A percentile compares a stretch with the other conserved stretches of the same genome.
Conservation (phyloP, 345 rosid genomes). For the Dipteronia dyeriana region DNA sequence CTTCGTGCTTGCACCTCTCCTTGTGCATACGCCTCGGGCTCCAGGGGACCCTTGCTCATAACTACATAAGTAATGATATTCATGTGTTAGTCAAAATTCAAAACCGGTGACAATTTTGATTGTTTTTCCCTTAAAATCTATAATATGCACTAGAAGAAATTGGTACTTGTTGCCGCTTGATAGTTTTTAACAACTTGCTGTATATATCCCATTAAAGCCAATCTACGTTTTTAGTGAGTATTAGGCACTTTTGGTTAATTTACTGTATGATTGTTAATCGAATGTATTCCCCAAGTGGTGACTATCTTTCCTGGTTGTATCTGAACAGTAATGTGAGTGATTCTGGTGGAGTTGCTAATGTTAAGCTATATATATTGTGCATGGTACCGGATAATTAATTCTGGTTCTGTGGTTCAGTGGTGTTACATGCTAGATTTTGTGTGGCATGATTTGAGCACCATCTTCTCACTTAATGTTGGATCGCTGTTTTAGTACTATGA, state of each 20-base stretch:
- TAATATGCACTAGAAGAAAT: neutral
- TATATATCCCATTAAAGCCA: neutral
- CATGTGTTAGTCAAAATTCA: neutral
- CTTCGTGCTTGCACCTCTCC: too few species aligned
- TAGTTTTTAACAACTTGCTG: neutral
- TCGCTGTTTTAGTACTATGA: neutral
- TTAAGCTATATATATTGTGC: neutral
- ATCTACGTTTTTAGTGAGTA: neutral
- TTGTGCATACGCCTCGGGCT: too few species aligned
- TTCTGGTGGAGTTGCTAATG: neutral
- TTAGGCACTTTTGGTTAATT: neutral
- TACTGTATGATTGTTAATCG: neutral
- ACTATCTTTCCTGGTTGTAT: neutral
- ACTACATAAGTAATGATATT: neutral
- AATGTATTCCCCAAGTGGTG: neutral
- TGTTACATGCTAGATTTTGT: conserved; percentile 9
- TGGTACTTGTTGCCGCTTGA: neutral
- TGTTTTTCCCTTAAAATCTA: neutral
- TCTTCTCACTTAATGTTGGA: neutral
- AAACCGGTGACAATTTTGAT: neutral
- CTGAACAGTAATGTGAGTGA: neutral
- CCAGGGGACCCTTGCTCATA: too few species aligned
- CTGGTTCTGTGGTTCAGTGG: neutral
- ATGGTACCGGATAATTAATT: neutral
- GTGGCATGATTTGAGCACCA: neutral